Percentiles rank a stretch among this genome's conserved stretches.
Evolutionary conservation across 139 green algal genomes (phyloP).

Genomic region (Trebouxia sp.): DNA sequence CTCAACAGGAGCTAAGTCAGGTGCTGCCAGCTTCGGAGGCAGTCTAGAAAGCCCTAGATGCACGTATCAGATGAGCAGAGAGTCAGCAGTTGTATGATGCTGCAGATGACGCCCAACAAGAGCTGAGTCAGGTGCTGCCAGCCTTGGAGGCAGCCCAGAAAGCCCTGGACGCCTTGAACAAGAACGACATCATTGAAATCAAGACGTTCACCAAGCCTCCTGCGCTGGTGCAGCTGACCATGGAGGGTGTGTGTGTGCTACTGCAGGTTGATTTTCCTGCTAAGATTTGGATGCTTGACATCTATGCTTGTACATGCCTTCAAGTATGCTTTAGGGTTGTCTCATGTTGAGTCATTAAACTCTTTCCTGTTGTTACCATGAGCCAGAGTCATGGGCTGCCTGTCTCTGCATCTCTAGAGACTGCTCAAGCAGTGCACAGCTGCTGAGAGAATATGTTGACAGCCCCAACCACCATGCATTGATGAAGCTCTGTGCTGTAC

Average conservation of each 20-base stretch:
- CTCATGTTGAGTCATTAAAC: not conserved
- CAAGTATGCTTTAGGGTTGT: conserved; percentile 24
- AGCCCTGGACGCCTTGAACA: conserved; percentile 81
- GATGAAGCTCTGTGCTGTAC: too few species aligned
- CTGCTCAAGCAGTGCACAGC: too few species aligned
- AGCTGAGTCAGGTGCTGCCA: conserved; percentile 85
- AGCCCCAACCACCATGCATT: too few species aligned
- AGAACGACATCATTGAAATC: conserved; percentile 76
- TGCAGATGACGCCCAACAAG: conserved; percentile 75
- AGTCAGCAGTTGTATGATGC: too few species aligned
- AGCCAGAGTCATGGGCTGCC: too few species aligned
- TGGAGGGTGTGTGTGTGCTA: conserved; percentile 46
- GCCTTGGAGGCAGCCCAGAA: conserved; percentile 74
- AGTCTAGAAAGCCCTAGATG: conserved; percentile 72
- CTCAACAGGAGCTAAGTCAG: not conserved
- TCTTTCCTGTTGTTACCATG: not conserved
- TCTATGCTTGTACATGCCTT: too few species aligned
- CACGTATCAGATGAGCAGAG: too few species aligned
- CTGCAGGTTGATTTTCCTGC: conserved; percentile 22
- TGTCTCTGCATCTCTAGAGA: too few species aligned
- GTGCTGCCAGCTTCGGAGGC: conserved; percentile 74
- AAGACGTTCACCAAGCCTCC: conserved; percentile 88
- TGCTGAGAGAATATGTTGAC: too few species aligned
- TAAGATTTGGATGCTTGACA: too few species aligned
- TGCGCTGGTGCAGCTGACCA: conserved; percentile 75